Evolutionary conservation across 805 yeast genomes (phyloP).

Genomic region (Yarrowia sp.): DNA sequence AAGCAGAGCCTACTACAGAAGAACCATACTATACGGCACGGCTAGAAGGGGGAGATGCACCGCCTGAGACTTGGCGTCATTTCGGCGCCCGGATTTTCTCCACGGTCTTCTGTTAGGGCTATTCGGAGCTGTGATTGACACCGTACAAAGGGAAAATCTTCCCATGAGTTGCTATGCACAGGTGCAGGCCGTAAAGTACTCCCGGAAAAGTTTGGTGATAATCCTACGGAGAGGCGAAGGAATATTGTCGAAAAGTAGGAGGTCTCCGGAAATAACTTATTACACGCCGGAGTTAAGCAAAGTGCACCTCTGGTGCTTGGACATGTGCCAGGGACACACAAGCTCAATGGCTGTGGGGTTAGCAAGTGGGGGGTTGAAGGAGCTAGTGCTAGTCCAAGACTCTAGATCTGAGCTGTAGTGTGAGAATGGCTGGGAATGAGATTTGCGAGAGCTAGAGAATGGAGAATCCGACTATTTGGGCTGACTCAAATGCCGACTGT

Average conservation of each 20-base stretch:
- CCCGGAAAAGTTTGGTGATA: slow-evolving; percentile 4
- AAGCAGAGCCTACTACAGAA: not conserved
- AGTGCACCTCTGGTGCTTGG: not conserved
- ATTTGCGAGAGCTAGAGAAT: too few relatives aligned
- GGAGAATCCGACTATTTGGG: too few relatives aligned
- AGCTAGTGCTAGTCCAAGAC: too few relatives aligned
- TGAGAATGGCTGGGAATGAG: too few relatives aligned
- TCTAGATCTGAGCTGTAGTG: too few relatives aligned
- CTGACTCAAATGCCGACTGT: not conserved
- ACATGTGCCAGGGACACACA: slow-evolving; percentile 18
- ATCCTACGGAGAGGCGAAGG: too few relatives aligned
- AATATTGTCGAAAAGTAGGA: too few relatives aligned
- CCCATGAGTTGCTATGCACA: not conserved
- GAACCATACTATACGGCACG: slow-evolving; percentile 14
- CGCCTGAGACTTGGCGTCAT: slow-evolving; percentile 5
- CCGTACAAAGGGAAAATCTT: too few relatives aligned
- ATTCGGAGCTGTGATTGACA: too few relatives aligned
- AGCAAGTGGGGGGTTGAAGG: slow-evolving; percentile 5
- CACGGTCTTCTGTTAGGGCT: not conserved
- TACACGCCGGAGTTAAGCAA: slow-evolving; percentile 4
- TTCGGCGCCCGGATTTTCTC: not conserved
- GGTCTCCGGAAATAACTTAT: slow-evolving; percentile 2
- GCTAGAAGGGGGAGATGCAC: slow-evolving; percentile 25
- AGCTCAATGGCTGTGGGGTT: slow-evolving; percentile 23
- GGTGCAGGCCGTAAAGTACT: slow-evolving; percentile 1